phyloP scores from a whole-genome alignment of 139 green algal genomes.

The Tetradesmus lagerheimii region DNA sequence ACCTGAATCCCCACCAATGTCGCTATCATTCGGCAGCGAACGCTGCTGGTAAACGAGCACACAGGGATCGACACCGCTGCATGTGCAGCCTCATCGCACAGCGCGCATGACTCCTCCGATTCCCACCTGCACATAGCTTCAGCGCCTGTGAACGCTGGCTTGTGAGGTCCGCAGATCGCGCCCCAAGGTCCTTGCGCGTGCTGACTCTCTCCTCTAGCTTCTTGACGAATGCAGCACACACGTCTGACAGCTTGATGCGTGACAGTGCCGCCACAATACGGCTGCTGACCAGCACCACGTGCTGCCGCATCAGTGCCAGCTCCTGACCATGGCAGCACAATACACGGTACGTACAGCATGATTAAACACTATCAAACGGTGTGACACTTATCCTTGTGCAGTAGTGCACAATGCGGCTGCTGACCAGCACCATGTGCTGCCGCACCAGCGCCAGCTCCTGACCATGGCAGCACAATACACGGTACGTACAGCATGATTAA shows the following conservation, averaged over 20 bases:
- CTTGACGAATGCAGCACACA: constrained; percentile 48
- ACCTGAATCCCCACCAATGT: too few species aligned
- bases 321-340: constrained; percentile 14
- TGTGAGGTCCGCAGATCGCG: background rate
- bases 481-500: too few species aligned
- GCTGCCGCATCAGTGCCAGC: constrained; percentile 45
- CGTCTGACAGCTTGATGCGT: constrained; percentile 48
- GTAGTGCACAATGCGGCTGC: constrained; percentile 38
- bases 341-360: too few species aligned
- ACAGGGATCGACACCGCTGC: too few species aligned
- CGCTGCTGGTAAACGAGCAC: too few species aligned
- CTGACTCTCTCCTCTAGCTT: constrained; percentile 67
- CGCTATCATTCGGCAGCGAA: too few species aligned
- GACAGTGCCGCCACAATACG: constrained; percentile 57
- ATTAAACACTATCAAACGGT: too few species aligned
- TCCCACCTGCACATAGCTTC: constrained; percentile 38
- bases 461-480: too few species aligned
- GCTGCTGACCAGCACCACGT: constrained; percentile 33
- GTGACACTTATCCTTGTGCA: too few species aligned
- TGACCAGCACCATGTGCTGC: constrained; percentile 32
- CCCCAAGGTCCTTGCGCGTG: constrained; percentile 23
- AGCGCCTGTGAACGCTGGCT: constrained; percentile 19
- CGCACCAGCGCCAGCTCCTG: constrained; percentile 51
- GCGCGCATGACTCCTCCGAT: background rate
- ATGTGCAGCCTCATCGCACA: background rate